Evolutionary conservation across 306 rosid genomes (phyloP), one percentile per base, ranked within the genome.

Genomic region (Hippophae gyantsensis): DNA sequence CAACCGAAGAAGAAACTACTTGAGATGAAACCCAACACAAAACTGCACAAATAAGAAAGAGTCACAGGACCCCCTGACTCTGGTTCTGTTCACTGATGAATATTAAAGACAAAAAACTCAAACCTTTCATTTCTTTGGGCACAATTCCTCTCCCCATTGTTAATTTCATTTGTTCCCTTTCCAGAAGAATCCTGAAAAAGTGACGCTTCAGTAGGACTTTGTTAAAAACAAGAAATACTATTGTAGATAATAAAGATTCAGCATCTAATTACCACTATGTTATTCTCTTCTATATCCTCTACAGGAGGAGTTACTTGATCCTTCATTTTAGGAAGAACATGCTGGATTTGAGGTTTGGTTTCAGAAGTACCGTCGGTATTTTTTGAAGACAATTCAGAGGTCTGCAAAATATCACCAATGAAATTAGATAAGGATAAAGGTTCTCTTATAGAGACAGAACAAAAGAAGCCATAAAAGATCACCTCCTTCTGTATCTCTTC

Each of bases 401-500:
- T 68, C 97, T 90, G 70, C 51, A 38, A 58, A 13, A 48, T 32
- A 67, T 53, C 48, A 68, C 23, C 23, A 52, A 58, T n/a, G 13
- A 69, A 43, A 55, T 42, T 54, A 61, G 52, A 58, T 53, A 59
- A 44, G 47, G 47, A 41, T 13, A 32, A 63, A 51, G 43, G 32
- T 52, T 27, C 6, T 10, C 50, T 26, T 23, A 12, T 26, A 7
- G 9, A 14, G 13, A 48, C 7, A 13, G 58, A 42, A 32, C 38
- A 48, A 13, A 60, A 3, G 45, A 57, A 26, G 45, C 13, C 6
- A 66, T 53, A 63, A 18, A 61, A 65, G 44, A 42, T 54, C 54
- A 55, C 65, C 66, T 85, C 95, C 82, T 84, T 76, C 45, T 69
- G 79, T 77, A 75, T 80, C 52, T 80, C 67, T 55, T 88, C 97